phyloP scores from a whole-genome alignment of 2,329 filamentous ascomycete genomes.

The Geoglossum cookeanum region DNA sequence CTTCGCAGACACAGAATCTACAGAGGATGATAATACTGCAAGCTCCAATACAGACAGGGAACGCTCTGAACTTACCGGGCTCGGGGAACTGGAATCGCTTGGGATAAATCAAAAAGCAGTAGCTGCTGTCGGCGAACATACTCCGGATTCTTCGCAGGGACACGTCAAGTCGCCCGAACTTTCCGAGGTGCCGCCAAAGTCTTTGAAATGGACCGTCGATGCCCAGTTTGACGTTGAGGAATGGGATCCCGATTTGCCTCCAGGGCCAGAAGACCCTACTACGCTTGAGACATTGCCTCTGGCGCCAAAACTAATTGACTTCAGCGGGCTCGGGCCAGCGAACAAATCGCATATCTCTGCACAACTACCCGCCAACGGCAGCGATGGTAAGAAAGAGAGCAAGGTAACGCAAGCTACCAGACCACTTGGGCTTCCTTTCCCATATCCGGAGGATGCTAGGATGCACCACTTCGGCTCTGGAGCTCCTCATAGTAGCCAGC shows the following conservation, averaged over 20 bases:
- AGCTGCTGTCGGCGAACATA: background rate
- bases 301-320: background rate
- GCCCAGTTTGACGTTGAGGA: constrained; percentile 1
- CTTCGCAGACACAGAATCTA: background rate
- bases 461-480: background rate
- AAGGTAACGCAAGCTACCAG: background rate
- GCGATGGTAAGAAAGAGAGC: background rate
- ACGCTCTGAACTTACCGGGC: background rate
- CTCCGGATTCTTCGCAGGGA: background rate
- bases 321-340: background rate
- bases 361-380: background rate
- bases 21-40: background rate
- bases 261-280: background rate
- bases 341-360: background rate
- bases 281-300: background rate
- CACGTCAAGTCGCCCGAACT: background rate
- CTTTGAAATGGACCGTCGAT: background rate
- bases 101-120: background rate
- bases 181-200: background rate
- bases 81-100: background rate
- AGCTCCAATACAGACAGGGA: background rate
- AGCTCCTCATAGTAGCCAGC: background rate
- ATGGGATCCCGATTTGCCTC: constrained; percentile 1
- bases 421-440: background rate
- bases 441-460: background rate